Evolutionary conservation across 2,329 filamentous ascomycete genomes (phyloP), one percentile per base, ranked within the genome.

Genomic region (Aureobasidium vineae): DNA sequence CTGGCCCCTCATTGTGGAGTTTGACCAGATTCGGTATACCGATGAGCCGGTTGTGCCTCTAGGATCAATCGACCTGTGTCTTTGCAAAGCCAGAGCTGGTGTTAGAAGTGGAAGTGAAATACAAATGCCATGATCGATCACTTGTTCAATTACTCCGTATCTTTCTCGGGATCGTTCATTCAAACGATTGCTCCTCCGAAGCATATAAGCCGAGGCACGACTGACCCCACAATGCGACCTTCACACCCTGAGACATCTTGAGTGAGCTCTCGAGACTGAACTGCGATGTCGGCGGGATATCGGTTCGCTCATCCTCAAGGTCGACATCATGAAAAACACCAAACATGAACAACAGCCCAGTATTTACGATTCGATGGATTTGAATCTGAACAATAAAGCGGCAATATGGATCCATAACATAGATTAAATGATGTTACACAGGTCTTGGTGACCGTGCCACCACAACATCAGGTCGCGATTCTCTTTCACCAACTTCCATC

Each of bases 371-470:
- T 47, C 16, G 1, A 26, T 16, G 21, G 13, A 21, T 26, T 26
- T 8, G 5, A 16, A 23, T n/a, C 1, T 21, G 21, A 26, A 41
- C 13, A 26, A 13, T 7, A 6, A 21, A 5, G 21, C 21, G 45
- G 21, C 43, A 23, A 23, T 21, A 21, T 26, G 45, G 23, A 21
- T 26, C 23, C 52, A 19, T 19, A 11, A 40, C 15, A 41, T 33
- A 54, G 31, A 56, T 56, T 41, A 41, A 10, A 26, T 28, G 21
- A 38, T 56, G 21, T 28, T 19, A 49, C 45, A 56, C 33, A 56
- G 53, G 53, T 41, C 53, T 56, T 56, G 53, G 53, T 21, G 36
- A 19, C 53, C 28, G 53, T 56, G 53, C 53, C 53, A 40, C 31
- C 15, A 56, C n/a, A 56, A 41, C 33, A 50, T 13, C 28, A 36